Conservation (phyloP, 495 filamentous ascomycete species). For the Penicillium manginii region DNA sequence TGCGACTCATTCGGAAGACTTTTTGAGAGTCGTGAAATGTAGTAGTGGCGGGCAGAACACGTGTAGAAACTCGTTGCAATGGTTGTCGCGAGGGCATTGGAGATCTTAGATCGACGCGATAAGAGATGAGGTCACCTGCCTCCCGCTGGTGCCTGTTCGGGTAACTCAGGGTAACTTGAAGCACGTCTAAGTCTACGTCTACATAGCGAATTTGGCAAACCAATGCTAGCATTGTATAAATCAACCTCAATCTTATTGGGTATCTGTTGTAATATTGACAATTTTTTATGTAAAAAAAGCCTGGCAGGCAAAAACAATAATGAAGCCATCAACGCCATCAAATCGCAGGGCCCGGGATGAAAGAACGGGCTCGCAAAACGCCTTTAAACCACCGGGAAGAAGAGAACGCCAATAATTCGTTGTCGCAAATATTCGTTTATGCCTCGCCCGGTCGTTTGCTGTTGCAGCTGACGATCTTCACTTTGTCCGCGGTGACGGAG, state of each 20-base stretch:
- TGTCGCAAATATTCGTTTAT: constrained; percentile 27
- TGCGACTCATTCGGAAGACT: not conserved
- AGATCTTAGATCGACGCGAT: constrained; percentile 23
- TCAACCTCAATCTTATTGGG: constrained; percentile 19
- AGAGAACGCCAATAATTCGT: constrained; percentile 19
- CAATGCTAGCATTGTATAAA: not conserved
- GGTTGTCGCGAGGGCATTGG: not conserved
- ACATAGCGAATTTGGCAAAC: not conserved
- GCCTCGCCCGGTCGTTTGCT: constrained; percentile 80
- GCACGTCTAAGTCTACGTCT: not conserved
- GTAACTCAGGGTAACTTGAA: not conserved
- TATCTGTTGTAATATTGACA: constrained; percentile 26
- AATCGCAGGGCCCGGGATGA: constrained; percentile 8
- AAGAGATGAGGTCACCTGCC: constrained; percentile 33
- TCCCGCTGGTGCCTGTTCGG: constrained; percentile 1
- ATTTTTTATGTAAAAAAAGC: constrained; percentile 17
- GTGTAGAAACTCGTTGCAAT: no score
- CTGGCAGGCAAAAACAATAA: constrained; percentile 7
- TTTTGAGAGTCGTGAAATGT: not conserved
- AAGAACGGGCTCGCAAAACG: constrained; percentile 27
- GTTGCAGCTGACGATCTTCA: constrained; percentile 98
- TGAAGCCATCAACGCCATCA: constrained; percentile 17
- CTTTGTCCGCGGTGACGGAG: constrained; percentile 70
- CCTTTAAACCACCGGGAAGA: constrained; percentile 16
- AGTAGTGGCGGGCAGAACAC: no score